Percentiles rank a stretch among this genome's conserved stretches.
phyloP scores from a whole-genome alignment of 345 rosid genomes.

The Excoecaria cochinchinensis region DNA sequence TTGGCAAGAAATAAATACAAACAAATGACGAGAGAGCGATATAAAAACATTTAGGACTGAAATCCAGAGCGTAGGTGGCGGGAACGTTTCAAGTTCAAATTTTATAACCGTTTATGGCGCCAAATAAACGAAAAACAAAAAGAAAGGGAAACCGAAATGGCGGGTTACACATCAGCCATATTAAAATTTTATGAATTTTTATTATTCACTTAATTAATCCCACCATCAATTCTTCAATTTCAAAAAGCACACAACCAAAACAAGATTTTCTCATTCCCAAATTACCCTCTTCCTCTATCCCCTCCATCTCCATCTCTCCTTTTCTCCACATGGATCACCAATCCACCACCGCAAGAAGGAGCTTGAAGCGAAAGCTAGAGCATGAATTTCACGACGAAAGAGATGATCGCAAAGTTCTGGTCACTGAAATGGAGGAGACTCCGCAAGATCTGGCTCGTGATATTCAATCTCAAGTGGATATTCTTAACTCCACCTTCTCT shows the following conservation, averaged over 20 bases:
- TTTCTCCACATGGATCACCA: slow-evolving; percentile 43
- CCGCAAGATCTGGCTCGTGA: slow-evolving; percentile 29
- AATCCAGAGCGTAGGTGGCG: neutral
- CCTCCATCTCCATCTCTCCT: neutral
- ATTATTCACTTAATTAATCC: neutral
- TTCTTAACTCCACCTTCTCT: slow-evolving; percentile 46
- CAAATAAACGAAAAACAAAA: neutral
- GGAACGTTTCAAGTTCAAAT: neutral
- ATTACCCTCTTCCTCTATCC: neutral
- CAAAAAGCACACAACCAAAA: too few relatives aligned
- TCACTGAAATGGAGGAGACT: slow-evolving; percentile 14
- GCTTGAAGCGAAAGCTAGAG: slow-evolving; percentile 57
- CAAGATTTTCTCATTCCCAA: slow-evolving; percentile 8
- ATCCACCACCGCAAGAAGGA: slow-evolving; percentile 32
- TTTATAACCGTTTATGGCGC: slow-evolving; percentile 6
- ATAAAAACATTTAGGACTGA: too few relatives aligned
- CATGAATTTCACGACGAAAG: slow-evolving; percentile 30
- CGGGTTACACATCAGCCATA: neutral
- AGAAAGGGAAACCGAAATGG: neutral
- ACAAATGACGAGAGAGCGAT: too few relatives aligned
- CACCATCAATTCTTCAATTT: neutral
- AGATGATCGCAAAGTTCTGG: slow-evolving; percentile 25
- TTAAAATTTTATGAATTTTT: neutral
- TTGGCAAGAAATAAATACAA: too few relatives aligned
- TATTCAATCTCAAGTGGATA: slow-evolving; percentile 42